Evolutionary conservation across 2,329 filamentous ascomycete genomes (phyloP).

Genomic region (Aspergillus tanneri): DNA sequence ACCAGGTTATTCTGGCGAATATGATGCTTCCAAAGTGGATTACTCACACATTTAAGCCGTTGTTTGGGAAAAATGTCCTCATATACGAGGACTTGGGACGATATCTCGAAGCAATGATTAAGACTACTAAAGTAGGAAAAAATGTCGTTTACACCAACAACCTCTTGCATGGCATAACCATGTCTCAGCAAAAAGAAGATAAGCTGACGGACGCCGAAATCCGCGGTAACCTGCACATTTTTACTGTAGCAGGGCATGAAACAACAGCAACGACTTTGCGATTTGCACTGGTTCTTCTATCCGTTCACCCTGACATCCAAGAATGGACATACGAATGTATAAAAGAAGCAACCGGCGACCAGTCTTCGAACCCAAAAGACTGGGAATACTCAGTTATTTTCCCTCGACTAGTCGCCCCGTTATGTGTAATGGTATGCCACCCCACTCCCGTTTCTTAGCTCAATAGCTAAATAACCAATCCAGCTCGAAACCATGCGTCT

Average conservation of each 20-base stretch:
- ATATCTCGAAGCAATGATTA: constrained; percentile 19
- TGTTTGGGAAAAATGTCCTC: constrained; percentile 34
- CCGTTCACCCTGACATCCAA: constrained; percentile 47
- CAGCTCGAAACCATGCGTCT: constrained; percentile 48
- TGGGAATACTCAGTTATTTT: constrained; percentile 42
- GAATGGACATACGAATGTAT: constrained; percentile 49
- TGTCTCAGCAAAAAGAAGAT: constrained; percentile 6
- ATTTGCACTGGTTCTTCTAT: constrained; percentile 47
- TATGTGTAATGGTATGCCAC: constrained; percentile 24
- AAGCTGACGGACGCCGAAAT: constrained; percentile 40
- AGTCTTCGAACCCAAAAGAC: constrained; percentile 18
- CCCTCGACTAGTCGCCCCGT: constrained; percentile 35
- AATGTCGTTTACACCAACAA: constrained; percentile 3
- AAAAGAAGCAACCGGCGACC: constrained; percentile 20
- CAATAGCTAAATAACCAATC: not conserved
- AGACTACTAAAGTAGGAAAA: constrained; percentile 27
- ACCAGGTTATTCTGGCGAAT: constrained; percentile 19
- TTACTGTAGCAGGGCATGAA: constrained; percentile 55
- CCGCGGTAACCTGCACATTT: constrained; percentile 51
- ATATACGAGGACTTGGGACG: constrained; percentile 24
- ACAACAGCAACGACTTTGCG: constrained; percentile 50
- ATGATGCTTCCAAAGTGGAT: constrained; percentile 21
- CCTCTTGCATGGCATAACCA: constrained; percentile 18
- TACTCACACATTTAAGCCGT: constrained; percentile 20
- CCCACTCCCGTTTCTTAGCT: not conserved